Base-by-base conservation (phyloP, 192 early-diverging fungal species). In the Mycoemilia scoparia region DNA sequence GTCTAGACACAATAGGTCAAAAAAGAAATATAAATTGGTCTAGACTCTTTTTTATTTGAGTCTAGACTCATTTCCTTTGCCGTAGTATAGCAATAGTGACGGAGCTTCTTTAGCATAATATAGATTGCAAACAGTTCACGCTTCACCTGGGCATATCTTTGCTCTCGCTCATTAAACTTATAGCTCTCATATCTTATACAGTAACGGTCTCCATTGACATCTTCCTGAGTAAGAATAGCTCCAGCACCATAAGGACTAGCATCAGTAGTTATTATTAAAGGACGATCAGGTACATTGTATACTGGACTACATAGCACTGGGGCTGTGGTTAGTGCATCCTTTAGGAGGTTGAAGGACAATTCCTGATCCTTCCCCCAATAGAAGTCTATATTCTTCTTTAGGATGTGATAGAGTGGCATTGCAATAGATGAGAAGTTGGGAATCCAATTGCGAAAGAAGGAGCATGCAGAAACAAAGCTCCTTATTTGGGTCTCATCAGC, bases 261-360 rank as follows among this genome's bases (percentile, higher is more conserved):
- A 13, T 39, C 37, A 6, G 37, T 39, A 11, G 23, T 27, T 20
- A 39, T n/a, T n/a, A 39, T 39, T n/a, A 39, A 13, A 3, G 37
- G 37, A 19, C 21, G 21, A 3, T 3, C 25, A 3, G 3, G 4
- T 10, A 3, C 5, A 7, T 3, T 3, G 37, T 39, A 39, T 6
- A 7, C 37, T 19, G 37, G 37, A 3, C n/a, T 27, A 5, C 23
- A 12, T n/a, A 39, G 25, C 9, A 39, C 5, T 5, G 37, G 37
- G 5, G 37, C 24, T 29, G 37, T 15, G 9, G 14, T 4, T 5
- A 39, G 3, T 27, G 23, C 24, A 5, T 24, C 5, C 23, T 39
- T 39, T 14, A 39, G 37, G 4, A 19, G 6, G 3, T 4, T 27
- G 13, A 39, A 39, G 4, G 23, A 24, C 21, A 10, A 16, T 27